phyloP scores from a whole-genome alignment of 106 monocot genomes.

The Phalaenopsis equestris region DNA sequence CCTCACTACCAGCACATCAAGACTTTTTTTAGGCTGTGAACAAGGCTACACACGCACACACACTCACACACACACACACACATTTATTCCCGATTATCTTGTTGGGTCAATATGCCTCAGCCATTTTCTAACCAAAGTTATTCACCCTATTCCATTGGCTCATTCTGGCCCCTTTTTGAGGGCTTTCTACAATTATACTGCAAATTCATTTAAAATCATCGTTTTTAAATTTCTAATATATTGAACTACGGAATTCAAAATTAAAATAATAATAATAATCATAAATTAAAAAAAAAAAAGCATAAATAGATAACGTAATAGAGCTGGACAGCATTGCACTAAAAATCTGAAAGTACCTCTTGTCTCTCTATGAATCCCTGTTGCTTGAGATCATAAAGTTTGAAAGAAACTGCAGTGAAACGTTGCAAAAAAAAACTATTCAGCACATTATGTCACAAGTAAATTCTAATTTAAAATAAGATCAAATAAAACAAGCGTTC shows the following conservation, averaged over 20 bases:
- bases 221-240: too few species aligned
- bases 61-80: too few species aligned
- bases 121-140: too few species aligned
- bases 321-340: neutral
- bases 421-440: neutral
- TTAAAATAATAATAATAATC: too few species aligned
- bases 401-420: constrained; percentile 74
- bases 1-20: neutral
- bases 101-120: too few species aligned
- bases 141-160: too few species aligned
- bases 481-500: neutral
- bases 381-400: constrained; percentile 93
- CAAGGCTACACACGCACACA: neutral
- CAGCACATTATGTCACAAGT: neutral
- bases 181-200: too few species aligned
- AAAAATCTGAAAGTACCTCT: constrained; percentile 38
- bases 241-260: neutral
- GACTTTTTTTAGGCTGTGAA: neutral
- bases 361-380: constrained; percentile 97
- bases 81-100: too few species aligned
- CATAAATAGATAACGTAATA: neutral
- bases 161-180: too few species aligned
- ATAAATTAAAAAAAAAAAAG: too few species aligned
- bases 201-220: too few species aligned
- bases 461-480: neutral